phyloP scores from a whole-genome alignment of 208 protist species.

The Trypanosoma conorhini region DNA sequence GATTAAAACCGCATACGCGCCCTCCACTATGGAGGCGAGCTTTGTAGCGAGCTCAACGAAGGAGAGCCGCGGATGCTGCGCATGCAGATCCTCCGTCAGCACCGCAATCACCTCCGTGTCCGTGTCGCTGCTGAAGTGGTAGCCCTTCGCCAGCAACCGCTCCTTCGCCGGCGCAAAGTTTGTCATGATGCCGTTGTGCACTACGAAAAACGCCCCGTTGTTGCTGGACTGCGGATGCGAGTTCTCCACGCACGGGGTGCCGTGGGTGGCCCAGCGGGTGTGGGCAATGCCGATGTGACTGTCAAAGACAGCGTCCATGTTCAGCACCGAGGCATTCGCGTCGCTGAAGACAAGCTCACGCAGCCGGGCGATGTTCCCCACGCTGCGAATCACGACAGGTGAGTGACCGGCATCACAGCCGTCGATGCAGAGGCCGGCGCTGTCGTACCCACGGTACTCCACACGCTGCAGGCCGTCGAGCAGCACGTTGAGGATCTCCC shows the following conservation, averaged over 20 bases:
- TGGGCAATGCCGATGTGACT: constrained; percentile 92
- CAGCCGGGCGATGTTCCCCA: constrained; percentile 82
- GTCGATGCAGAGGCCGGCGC: constrained; percentile 90
- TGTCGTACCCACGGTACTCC: constrained; percentile 97
- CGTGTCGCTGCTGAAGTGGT: constrained; percentile 88
- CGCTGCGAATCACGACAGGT: constrained; percentile 62
- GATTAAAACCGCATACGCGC: constrained; percentile 90
- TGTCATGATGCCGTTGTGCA: constrained; percentile 97
- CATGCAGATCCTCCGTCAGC: constrained; percentile 86
- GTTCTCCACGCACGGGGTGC: constrained; percentile 91
- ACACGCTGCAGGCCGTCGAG: constrained; percentile 86
- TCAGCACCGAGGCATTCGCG: background rate
- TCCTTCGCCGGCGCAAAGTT: constrained; percentile 90
- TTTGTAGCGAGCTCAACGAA: constrained; percentile 62
- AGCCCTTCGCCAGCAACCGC: constrained; percentile 71
- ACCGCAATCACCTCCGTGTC: constrained; percentile 96
- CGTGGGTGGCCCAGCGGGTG: constrained; percentile 98
- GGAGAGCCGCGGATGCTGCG: constrained; percentile 36
- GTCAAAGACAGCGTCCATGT: constrained; percentile 37
- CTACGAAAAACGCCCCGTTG: constrained; percentile 75
- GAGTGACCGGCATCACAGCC: constrained; percentile 6
- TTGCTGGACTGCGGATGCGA: constrained; percentile 92
- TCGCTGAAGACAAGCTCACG: constrained; percentile 34
- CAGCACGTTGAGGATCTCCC: constrained; percentile 74
- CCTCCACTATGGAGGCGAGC: constrained; percentile 68